Conservation (phyloP, 768 basidiomycete species). For the Lentinula sp. region DNA sequence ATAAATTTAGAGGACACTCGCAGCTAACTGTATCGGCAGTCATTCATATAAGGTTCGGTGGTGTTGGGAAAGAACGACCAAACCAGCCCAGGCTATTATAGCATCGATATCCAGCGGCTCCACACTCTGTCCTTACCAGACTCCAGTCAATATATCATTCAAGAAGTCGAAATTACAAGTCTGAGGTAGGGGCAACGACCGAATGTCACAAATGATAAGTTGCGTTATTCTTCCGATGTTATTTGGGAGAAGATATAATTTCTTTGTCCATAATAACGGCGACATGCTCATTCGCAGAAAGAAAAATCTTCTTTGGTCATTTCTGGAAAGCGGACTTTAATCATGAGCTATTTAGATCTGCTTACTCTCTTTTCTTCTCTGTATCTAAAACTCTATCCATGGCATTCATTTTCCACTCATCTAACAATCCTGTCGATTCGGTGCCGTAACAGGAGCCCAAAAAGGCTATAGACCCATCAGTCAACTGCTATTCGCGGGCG, state of each 20-base stretch:
- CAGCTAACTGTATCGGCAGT: too few relatives aligned
- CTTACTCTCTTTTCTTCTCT: neutral
- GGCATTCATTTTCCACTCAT: neutral
- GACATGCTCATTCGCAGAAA: too few relatives aligned
- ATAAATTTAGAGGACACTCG: too few relatives aligned
- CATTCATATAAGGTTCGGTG: neutral
- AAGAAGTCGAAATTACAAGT: too few relatives aligned
- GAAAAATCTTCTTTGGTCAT: neutral
- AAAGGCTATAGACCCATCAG: neutral
- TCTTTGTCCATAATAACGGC: too few relatives aligned
- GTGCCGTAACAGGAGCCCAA: slow-evolving; percentile 3
- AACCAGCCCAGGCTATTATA: neutral
- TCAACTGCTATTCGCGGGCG: slow-evolving; percentile 1
- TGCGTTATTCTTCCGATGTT: too few relatives aligned
- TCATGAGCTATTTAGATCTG: neutral
- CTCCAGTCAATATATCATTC: too few relatives aligned
- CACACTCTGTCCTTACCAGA: neutral
- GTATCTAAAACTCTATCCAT: slow-evolving; percentile 7
- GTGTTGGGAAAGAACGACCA: neutral
- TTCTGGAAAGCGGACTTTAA: neutral
- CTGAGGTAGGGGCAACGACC: too few relatives aligned
- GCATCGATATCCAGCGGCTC: neutral
- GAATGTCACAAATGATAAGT: too few relatives aligned
- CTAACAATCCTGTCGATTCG: slow-evolving; percentile 3
- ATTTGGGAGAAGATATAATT: too few relatives aligned